phyloP scores from a whole-genome alignment of 257 asterid genomes.

The Euphrasia confusa region DNA sequence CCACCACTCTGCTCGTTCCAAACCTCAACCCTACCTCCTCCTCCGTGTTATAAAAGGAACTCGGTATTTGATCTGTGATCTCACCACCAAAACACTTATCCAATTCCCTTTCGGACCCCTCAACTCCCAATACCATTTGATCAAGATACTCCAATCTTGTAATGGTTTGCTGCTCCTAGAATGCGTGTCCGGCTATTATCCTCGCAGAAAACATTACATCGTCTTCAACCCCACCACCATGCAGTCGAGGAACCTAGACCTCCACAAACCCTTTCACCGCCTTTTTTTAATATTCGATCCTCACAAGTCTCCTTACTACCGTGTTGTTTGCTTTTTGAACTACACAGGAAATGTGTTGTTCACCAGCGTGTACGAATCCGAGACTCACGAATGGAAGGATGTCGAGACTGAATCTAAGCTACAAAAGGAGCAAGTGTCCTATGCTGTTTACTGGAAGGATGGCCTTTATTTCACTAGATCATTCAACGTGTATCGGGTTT shows the following conservation, averaged over 20 bases:
- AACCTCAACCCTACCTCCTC: conserved; percentile 4
- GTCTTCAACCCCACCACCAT: conserved; percentile 14
- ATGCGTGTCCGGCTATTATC: no score
- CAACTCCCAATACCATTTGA: background rate
- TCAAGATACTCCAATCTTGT: conserved; percentile 11
- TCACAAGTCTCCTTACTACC: background rate
- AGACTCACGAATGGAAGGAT: background rate
- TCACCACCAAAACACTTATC: background rate
- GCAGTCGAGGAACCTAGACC: background rate
- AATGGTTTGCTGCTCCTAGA: conserved; percentile 16
- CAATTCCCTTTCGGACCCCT: background rate
- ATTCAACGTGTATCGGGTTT: background rate
- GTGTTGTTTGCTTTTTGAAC: background rate
- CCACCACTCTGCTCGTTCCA: background rate
- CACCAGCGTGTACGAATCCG: background rate
- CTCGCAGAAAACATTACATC: background rate
- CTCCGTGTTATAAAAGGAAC: background rate
- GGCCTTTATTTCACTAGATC: background rate
- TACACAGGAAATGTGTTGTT: background rate
- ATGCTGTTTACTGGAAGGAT: background rate
- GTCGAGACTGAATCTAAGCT: background rate
- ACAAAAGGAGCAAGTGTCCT: background rate
- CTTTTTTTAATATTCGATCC: background rate
- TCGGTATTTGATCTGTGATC: background rate
- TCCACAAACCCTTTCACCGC: background rate